These are phyloP conservation scores for Skeletonema grethae DNA, from an alignment of 108 stramenopile genomes.

Conservation along the genomic window DNA sequence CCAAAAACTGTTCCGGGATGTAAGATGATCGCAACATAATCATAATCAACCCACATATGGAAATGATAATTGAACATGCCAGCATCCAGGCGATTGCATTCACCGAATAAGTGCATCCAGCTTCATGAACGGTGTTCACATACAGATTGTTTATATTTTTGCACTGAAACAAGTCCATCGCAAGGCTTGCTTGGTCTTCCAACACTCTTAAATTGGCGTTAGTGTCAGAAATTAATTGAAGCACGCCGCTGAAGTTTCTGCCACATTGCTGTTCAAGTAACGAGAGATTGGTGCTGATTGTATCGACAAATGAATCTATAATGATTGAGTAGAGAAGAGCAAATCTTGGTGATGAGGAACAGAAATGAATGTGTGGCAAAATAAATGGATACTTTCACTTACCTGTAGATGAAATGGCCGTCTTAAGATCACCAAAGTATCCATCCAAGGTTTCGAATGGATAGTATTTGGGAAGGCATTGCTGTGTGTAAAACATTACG, in stretches of 20 bases:
- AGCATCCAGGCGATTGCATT: conserved; percentile 47
- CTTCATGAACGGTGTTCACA: conserved; percentile 47
- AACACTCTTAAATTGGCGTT: conserved; percentile 28
- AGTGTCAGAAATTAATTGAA: conserved; percentile 21
- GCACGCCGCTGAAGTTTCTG: conserved; percentile 22
- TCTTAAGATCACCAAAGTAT: conserved; percentile 35
- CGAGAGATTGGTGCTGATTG: conserved; percentile 21
- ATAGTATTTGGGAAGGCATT: conserved; percentile 33
- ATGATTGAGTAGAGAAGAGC: background rate
- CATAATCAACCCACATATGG: conserved; percentile 49
- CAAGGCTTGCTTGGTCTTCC: conserved; percentile 10
- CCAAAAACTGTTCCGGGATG: conserved; percentile 26
- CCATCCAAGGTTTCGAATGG: conserved; percentile 24
- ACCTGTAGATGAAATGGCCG: conserved; percentile 37
- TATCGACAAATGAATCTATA: conserved; percentile 2
- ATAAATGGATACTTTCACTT: background rate
- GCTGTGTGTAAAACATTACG: conserved; percentile 34
- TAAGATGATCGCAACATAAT: conserved; percentile 49
- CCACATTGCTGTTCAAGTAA: conserved; percentile 34
- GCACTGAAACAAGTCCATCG: conserved; percentile 37
- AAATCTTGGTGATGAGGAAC: background rate
- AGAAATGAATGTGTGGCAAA: background rate
- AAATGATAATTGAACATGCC: conserved; percentile 40
- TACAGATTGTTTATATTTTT: conserved; percentile 42
- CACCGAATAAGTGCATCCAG: conserved; percentile 47